A percentile compares a stretch with the other conserved stretches of the same genome.
Evolutionary conservation across 192 early-diverging fungal species (phyloP).

Genomic region (Kappamyces sp.): DNA sequence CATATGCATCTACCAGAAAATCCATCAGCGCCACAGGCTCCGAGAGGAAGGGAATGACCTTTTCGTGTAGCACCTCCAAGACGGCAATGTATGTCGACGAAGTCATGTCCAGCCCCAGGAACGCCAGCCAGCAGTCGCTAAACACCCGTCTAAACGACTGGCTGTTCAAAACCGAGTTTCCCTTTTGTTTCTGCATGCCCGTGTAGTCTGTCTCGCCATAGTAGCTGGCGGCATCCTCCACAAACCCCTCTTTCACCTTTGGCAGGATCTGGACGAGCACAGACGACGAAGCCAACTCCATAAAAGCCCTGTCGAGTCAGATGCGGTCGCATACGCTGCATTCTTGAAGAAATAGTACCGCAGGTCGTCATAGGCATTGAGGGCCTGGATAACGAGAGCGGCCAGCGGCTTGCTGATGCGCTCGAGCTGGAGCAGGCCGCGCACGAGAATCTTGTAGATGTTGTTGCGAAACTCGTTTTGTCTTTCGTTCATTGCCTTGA

Average conservation of each 20-base stretch:
- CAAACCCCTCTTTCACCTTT: too few species aligned
- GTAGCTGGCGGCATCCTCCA: too few species aligned
- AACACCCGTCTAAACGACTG: slow-evolving; percentile 61
- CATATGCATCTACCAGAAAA: slow-evolving; percentile 87
- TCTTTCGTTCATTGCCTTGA: slow-evolving; percentile 58
- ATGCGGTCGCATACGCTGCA: slow-evolving; percentile 28
- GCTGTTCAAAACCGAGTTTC: too few species aligned
- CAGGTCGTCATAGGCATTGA: slow-evolving; percentile 80
- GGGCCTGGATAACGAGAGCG: slow-evolving; percentile 59
- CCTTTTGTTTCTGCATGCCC: too few species aligned
- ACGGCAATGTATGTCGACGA: slow-evolving; percentile 73
- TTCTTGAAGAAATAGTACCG: slow-evolving; percentile 77
- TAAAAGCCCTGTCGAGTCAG: background rate
- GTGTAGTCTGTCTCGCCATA: too few species aligned
- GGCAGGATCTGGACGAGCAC: too few species aligned
- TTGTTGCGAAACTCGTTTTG: slow-evolving; percentile 64
- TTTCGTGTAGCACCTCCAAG: slow-evolving; percentile 76
- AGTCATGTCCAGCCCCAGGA: slow-evolving; percentile 66
- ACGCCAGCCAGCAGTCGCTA: slow-evolving; percentile 72
- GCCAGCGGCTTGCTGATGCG: slow-evolving; percentile 33
- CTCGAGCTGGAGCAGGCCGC: slow-evolving; percentile 48
- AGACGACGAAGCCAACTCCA: background rate
- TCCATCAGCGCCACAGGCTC: slow-evolving; percentile 80
- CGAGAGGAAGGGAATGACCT: slow-evolving; percentile 80
- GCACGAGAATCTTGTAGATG: slow-evolving; percentile 51